Conservation (phyloP, 2,329 filamentous ascomycete genomes). For the Orbilia oligospora region DNA sequence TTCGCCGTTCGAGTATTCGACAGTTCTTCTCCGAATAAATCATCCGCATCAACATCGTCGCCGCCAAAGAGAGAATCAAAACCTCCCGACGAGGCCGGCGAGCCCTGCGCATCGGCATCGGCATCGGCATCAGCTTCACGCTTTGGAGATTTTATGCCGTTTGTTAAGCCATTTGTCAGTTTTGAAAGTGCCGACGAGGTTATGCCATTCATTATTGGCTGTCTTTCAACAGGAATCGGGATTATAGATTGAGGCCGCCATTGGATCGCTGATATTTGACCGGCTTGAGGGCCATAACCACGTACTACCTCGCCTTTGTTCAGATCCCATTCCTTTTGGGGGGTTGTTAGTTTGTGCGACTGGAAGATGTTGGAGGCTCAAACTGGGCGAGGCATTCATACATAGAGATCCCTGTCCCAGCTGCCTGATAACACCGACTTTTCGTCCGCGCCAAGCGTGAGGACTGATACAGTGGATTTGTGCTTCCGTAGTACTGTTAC, state of each 20-base stretch:
- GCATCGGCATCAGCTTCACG: constrained; percentile 60
- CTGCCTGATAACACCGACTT: constrained; percentile 89
- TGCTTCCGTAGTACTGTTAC: constrained; percentile 86
- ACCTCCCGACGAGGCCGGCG: constrained; percentile 62
- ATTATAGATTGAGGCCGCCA: constrained; percentile 82
- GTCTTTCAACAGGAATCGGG: constrained; percentile 75
- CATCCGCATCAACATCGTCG: constrained; percentile 73
- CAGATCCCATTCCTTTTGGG: constrained; percentile 83
- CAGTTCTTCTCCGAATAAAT: constrained; percentile 83
- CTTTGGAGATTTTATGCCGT: constrained; percentile 54
- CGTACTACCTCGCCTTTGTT: constrained; percentile 85
- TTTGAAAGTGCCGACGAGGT: constrained; percentile 65
- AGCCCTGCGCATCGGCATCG: constrained; percentile 63
- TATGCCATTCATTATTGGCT: constrained; percentile 73
- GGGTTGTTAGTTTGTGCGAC: constrained; percentile 18
- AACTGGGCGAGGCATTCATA: constrained; percentile 6
- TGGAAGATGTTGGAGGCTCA: background rate
- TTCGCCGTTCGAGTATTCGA: constrained; percentile 70
- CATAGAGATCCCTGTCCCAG: constrained; percentile 92
- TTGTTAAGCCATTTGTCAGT: constrained; percentile 63
- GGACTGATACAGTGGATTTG: constrained; percentile 89
- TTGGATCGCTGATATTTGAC: constrained; percentile 91
- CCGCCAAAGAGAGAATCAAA: constrained; percentile 89
- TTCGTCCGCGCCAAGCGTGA: constrained; percentile 87
- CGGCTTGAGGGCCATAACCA: constrained; percentile 78